Percentiles rank a stretch among this genome's conserved stretches.
phyloP scores from a whole-genome alignment of 176 grass and related monocot species.

The Lolium multiflorum region DNA sequence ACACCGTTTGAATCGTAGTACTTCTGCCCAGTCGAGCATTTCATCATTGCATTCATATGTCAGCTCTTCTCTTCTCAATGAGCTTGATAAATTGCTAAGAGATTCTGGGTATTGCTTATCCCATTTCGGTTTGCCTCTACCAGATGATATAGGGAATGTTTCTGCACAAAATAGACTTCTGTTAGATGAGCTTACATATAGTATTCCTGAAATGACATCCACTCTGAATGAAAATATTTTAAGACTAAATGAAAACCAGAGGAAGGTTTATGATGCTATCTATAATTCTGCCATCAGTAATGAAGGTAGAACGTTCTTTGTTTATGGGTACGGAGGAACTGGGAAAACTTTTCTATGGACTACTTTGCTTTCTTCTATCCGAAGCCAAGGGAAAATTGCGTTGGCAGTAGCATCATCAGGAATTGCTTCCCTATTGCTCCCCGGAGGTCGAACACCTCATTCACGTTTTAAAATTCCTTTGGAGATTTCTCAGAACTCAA shows the following conservation, averaged over 20 bases:
- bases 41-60: too few relatives aligned
- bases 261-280: not conserved
- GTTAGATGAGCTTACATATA: not conserved
- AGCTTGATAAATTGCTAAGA: not conserved
- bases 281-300: not conserved
- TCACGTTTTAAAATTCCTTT: too few relatives aligned
- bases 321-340: too few relatives aligned
- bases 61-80: not conserved
- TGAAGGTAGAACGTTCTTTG: not conserved
- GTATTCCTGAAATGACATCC: fast-evolving
- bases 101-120: not conserved
- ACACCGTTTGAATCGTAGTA: not conserved
- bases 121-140: not conserved
- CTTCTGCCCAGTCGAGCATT: too few relatives aligned
- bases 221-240: not conserved
- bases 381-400: not conserved
- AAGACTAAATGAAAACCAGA: not conserved
- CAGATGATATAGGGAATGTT: not conserved
- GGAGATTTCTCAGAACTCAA: not conserved
- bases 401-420: not conserved
- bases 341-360: not conserved
- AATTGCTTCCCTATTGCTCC: not conserved
- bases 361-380: not conserved
- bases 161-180: not conserved
- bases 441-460: too few relatives aligned